Base-by-base conservation (phyloP, 768 basidiomycete species). In the Auricularia sp. region DNA sequence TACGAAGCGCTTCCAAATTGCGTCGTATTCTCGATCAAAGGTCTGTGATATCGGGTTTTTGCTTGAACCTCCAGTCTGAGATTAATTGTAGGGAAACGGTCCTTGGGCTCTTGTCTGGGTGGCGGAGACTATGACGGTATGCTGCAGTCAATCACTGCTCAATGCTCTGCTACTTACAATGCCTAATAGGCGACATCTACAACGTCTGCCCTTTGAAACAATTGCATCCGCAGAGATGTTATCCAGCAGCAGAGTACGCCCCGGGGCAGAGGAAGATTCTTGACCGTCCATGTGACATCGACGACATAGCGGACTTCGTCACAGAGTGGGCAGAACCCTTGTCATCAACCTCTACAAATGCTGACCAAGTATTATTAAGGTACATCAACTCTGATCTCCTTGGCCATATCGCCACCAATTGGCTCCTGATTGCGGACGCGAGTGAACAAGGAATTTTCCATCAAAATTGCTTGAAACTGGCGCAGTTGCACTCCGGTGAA, bases 101-200 rank as follows among this genome's bases (percentile, higher is more conserved):
- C 53, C 10, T 18, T 54, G 53, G 53, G 0, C 84, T 85, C 3
- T 85, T 77, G 39, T 64, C 77, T 87, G 0, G 86, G 87, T 3
- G 87, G 87, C 1, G 87, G 87, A 0, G 88, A 89, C 69, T 74
- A 88, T 10, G 87, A 90, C 70, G 87, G 87, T 42, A 42, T 29
- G 29, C 29, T 29, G 29, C 29, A 29, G 3, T 29, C 29, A 29
- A 29, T 29, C 0, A 29, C 29, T 29, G 29, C 29, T n/a, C n/a
- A n/a, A n/a, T 29, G 29, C 29, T 29, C 29, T 29, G 29, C 29
- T 29, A 29, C 29, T 29, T 29, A 29, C 29, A 14, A 42, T 14
- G 8, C 1, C 39, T 42, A 7, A 42, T 42, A 42, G 39, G 39
- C 29, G 86, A 87, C 64, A 71, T 76, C 10, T 87, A 84, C 65